Evolutionary conservation across 2,329 filamentous ascomycete species (phyloP).

Genomic region (Malbranchea zuffiana): DNA sequence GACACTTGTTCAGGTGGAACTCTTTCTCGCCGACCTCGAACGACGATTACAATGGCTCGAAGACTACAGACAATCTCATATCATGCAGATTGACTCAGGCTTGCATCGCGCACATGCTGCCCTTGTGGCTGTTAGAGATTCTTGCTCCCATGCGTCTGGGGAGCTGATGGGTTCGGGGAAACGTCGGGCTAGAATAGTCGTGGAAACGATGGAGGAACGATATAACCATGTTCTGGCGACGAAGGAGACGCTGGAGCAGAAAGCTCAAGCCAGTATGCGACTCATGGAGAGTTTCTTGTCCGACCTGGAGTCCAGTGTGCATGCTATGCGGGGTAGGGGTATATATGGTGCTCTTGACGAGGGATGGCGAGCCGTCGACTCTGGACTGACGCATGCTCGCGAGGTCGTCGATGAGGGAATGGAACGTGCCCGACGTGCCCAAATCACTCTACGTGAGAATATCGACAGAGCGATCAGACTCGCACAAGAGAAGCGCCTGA

Average conservation of each 20-base stretch:
- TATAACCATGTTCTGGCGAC: slow-evolving; percentile 79
- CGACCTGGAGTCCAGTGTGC: slow-evolving; percentile 73
- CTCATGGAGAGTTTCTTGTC: slow-evolving; percentile 74
- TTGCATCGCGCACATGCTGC: slow-evolving; percentile 78
- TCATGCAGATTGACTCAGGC: slow-evolving; percentile 70
- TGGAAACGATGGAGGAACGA: slow-evolving; percentile 78
- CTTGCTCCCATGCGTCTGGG: slow-evolving; percentile 81
- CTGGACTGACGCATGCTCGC: slow-evolving; percentile 61
- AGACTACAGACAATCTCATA: slow-evolving; percentile 69
- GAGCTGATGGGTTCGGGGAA: slow-evolving; percentile 81
- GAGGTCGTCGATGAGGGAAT: slow-evolving; percentile 72
- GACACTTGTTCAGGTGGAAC: slow-evolving; percentile 29
- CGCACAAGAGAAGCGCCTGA: slow-evolving; percentile 69
- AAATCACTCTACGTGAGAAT: slow-evolving; percentile 70
- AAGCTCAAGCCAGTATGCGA: slow-evolving; percentile 76
- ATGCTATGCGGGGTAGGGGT: slow-evolving; percentile 67
- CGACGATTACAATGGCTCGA: slow-evolving; percentile 79
- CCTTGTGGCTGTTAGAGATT: slow-evolving; percentile 71
- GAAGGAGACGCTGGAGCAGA: slow-evolving; percentile 81
- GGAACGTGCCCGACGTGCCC: slow-evolving; percentile 70
- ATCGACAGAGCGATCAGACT: slow-evolving; percentile 66
- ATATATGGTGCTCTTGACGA: slow-evolving; percentile 69
- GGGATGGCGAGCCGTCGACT: slow-evolving; percentile 68
- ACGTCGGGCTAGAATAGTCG: slow-evolving; percentile 72
- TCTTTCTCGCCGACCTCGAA: slow-evolving; percentile 66